These are phyloP conservation scores for Amanita bisporigera DNA, from an alignment of 1,284 basidiomycete genomes.

Conservation along the genomic window DNA sequence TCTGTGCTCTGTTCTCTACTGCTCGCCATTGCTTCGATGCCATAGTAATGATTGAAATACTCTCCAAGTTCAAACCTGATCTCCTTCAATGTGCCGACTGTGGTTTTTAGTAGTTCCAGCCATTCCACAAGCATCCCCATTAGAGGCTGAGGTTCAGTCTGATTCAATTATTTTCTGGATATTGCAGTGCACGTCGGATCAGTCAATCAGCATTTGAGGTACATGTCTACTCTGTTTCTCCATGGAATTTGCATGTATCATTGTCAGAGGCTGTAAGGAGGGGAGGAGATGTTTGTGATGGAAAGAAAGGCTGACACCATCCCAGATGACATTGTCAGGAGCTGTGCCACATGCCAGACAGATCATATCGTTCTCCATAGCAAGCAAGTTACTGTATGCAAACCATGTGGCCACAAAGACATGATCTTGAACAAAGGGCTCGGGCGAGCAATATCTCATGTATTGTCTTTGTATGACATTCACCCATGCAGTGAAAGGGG, in stretches of 20 bases:
- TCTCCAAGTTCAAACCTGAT: too few relatives aligned
- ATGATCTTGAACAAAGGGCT: not conserved
- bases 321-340: not conserved
- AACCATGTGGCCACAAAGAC: not conserved
- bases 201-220: not conserved
- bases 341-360: not conserved
- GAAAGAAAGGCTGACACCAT: not conserved
- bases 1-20: not conserved
- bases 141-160: too few relatives aligned
- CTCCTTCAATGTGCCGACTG: too few relatives aligned
- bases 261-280: not conserved
- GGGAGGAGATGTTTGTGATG: not conserved
- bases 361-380: not conserved
- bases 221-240: not conserved
- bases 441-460: not conserved
- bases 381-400: not conserved
- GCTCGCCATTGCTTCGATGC: too few relatives aligned
- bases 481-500: slow-evolving; percentile 36
- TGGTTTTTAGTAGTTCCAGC: too few relatives aligned
- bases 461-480: slow-evolving; percentile 5
- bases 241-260: not conserved
- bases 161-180: not conserved
- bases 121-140: too few relatives aligned
- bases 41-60: too few relatives aligned
- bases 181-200: not conserved